These are phyloP conservation scores for Trametes elegans DNA, from an alignment of 768 basidiomycete species.

Conservation along the genomic window DNA sequence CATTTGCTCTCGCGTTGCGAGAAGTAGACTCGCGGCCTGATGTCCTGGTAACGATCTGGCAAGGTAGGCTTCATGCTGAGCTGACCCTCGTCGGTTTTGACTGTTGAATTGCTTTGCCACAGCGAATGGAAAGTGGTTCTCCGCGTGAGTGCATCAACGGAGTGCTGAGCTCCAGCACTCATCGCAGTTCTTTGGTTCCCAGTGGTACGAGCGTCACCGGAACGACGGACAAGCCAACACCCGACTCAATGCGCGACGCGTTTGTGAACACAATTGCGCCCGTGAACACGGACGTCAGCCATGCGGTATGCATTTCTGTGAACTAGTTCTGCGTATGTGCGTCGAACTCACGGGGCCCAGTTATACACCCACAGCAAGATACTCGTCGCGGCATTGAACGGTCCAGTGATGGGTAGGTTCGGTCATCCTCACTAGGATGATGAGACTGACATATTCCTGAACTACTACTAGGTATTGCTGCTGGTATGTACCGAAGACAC, in stretches of 20 bases:
- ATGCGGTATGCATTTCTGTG: constrained; percentile 47
- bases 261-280: constrained; percentile 46
- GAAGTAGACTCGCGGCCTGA: constrained; percentile 58
- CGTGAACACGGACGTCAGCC: constrained; percentile 58
- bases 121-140: constrained; percentile 74
- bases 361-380: constrained; percentile 69
- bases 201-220: constrained; percentile 48
- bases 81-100: neutral
- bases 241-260: constrained; percentile 46
- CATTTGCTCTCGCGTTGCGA: constrained; percentile 54
- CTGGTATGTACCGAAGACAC: constrained; percentile 49
- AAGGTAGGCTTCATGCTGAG: constrained; percentile 47
- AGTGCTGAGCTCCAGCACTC: neutral
- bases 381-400: constrained; percentile 69
- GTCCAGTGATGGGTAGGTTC: constrained; percentile 67
- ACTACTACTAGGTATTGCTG: constrained; percentile 52
- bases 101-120: neutral
- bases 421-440: neutral
- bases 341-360: constrained; percentile 31
- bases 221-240: constrained; percentile 4
- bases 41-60: constrained; percentile 65
- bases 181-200: neutral
- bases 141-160: constrained; percentile 50
- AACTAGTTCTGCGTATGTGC: neutral
- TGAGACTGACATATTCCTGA: constrained; percentile 1